Evolutionary conservation across 2,329 filamentous ascomycete genomes (phyloP), one percentile per base, ranked within the genome.

Genomic region (Aspergillus sp.): DNA sequence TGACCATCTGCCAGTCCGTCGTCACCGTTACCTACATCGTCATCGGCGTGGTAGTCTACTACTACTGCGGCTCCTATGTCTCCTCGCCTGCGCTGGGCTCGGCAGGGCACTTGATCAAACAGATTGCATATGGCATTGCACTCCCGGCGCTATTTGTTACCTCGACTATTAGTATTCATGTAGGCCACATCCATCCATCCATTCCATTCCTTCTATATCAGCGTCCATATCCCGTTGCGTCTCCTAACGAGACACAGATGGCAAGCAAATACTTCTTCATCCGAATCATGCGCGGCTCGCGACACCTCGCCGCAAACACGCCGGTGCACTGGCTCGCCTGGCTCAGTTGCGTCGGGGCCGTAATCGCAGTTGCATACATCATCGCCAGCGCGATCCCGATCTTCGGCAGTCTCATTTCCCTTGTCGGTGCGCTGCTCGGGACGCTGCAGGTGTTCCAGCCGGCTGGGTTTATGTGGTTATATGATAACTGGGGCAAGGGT

Each of bases 61-160:
- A 74, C 58, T 81, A 68, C 62, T 80, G 77, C 59, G 79, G 80
- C 1, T 75, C 74, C 0, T 78, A 73, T 47, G 76, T 82, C 4
- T 73, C 78, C 0, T 80, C 78, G 0, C 80, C 79, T 0, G 77
- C 78, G 1, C 72, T 82, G 3, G 79, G 78, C 2, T 79, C 77
- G 27, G 79, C 78, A 2, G 79, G 79, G 0, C 7, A 39, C 0
- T 45, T 63, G 0, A 68, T 80, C 52, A 80, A 81, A 68, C 79
- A 75, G 60, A 66, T 80, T 14, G 71, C 70, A 50, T 81, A 80
- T 54, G 79, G 78, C 9, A 62, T 74, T 51, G 71, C 66, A 2
- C 55, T 74, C 17, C 68, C 68, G 1, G 71, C 71, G 0, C 53
- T 77, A 48, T 51, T 72, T 31, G 68, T 70, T 52, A 66, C 63